Evolutionary conservation across 1,139 yeast species (phyloP), one percentile per base, ranked within the genome.

Genomic region (Lodderomyces jiufengensis): DNA sequence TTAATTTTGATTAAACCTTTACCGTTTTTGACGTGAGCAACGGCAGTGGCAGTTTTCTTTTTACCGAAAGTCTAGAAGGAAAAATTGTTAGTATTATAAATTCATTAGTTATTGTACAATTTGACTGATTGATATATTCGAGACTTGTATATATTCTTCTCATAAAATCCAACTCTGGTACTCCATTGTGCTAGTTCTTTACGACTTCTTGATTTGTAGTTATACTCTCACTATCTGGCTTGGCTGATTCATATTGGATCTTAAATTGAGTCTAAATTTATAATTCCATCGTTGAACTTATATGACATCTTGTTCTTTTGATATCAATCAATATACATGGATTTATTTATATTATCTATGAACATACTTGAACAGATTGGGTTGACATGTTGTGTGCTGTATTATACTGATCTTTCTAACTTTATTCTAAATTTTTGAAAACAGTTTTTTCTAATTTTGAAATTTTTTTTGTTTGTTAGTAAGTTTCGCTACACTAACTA

Each of bases 31-130:
- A 92, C 96, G 77, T 87, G 95, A 74, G 98, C 98, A 69, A 92
- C 98, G 69, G 98, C 98, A 65, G 98, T 92, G 66, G 98, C 98
- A 70, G 96, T 85, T 83, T 86, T 92, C 92, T 92, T 92, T 82
- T 92, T 92, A 78, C 98, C 98, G 78, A 92, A 92, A 74, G 97
- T 90, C 95, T 87, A 70, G 38, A 46, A 27, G 5, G n/a, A n/a
- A 37, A 18, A 27, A 33, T 40, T 43, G 70, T 64, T 66, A 63
- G 73, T 65, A 64, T 37, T 11, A 18, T n/a, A n/a, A n/a, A n/a
- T n/a, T n/a, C n/a, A n/a, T n/a, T n/a, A n/a, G n/a, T n/a, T n/a
- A n/a, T n/a, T n/a, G n/a, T n/a, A n/a, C n/a, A n/a, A n/a, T n/a
- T n/a, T n/a, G n/a, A n/a, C n/a, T n/a, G n/a, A n/a, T n/a, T n/a